Evolutionary conservation across 2,329 filamentous ascomycete genomes (phyloP), one percentile per base, ranked within the genome.

Genomic region (Dactylellina sp.): DNA sequence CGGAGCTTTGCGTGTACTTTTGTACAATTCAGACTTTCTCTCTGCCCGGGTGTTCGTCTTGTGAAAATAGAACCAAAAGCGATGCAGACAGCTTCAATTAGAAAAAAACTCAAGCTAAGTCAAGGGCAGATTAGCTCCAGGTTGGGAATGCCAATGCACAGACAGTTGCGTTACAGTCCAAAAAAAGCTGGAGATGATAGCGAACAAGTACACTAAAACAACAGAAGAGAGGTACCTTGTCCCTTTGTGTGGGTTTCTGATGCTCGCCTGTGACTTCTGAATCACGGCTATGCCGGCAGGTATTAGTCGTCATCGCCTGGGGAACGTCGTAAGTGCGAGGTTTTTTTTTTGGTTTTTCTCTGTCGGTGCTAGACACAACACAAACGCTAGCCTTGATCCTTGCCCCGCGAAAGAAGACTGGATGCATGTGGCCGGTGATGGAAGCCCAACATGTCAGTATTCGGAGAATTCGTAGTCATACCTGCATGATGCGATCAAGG

Each of bases 391-490:
- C 56, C 65, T 71, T 71, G 65, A 62, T 71, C 56, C 65, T 66
- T 62, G 56, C 32, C 25, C 39, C 7, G 7, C 5, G 7, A 20
- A 3, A 6, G 28, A 66, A 50, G 16, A 53, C 16, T 24, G 35
- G 22, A 59, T 24, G 39, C 11, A 40, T 46, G 28, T 46, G 37
- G 28, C 28, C 28, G 28, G 5, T 32, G 28, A 32, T 32, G 28
- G 28, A 32, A 37, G 18, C 7, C 5, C 14, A 49, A 25, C 18
- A 62, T 24, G 32, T 39, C 20, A 39, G 28, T 39, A 25, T 50
- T 61, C 40, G 49, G 65, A 71, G 65, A 56, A 62, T 62, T 70
- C 56, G 57, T 62, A 71, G 65, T 71, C 65, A 71, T 71, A 71
- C 65, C 6, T 63, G 65, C 65, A 71, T 71, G 40, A 56, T 16